Percentiles rank a stretch among this genome's conserved stretches.
phyloP scores from a whole-genome alignment of 2,329 filamentous ascomycete genomes.

The Dactylellina parvicollis region DNA sequence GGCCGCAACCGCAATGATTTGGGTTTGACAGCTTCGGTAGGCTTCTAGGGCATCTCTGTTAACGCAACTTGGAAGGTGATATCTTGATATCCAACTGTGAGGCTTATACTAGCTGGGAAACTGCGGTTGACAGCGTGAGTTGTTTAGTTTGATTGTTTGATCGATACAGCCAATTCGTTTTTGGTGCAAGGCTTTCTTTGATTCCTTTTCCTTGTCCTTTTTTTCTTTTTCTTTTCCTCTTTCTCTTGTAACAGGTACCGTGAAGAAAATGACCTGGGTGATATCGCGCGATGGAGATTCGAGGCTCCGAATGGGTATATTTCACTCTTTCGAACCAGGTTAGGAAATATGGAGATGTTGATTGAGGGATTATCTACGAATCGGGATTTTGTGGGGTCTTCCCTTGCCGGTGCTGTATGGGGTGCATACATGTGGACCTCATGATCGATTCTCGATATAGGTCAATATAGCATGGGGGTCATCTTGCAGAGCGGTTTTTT shows the following conservation, averaged over 20 bases:
- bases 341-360: neutral
- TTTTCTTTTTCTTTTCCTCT: neutral
- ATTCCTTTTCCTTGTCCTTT: neutral
- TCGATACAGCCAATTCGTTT: too few species aligned
- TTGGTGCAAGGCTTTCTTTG: neutral
- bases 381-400: constrained; percentile 32
- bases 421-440: constrained; percentile 29
- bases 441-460: constrained; percentile 17
- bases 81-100: neutral
- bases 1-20: constrained; percentile 20
- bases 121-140: neutral
- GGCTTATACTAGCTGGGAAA: constrained; percentile 8
- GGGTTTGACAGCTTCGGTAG: neutral
- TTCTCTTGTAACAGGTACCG: neutral
- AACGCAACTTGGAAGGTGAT: constrained; percentile 33
- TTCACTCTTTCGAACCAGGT: constrained; percentile 1
- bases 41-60: constrained; percentile 21
- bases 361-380: constrained; percentile 38
- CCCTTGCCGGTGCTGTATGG: constrained; percentile 6
- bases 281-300: neutral
- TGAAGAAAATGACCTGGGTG: too few species aligned
- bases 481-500: neutral
- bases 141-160: neutral
- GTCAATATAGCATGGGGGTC: neutral
- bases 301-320: neutral